Conservation (phyloP, 192 early-diverging fungal genomes). For the Obelidium mucronatum region DNA sequence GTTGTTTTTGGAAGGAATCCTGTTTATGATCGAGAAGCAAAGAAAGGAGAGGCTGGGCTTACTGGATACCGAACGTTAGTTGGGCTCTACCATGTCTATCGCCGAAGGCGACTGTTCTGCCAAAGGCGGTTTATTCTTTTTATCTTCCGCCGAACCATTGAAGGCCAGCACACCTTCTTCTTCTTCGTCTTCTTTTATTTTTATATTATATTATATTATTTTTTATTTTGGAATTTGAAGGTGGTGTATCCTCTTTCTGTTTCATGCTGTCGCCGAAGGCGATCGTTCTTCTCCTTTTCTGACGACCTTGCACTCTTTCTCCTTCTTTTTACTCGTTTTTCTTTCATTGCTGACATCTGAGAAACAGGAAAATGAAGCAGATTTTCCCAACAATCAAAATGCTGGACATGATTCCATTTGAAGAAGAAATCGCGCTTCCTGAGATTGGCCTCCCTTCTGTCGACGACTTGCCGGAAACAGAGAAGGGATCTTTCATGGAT, state of each 20-base stretch:
- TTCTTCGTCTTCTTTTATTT: not conserved
- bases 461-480: conserved; percentile 37
- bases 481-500: conserved; percentile 46
- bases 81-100: too few relatives aligned
- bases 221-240: not conserved
- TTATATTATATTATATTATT: not conserved
- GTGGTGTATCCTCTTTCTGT: too few relatives aligned
- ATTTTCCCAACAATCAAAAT: conserved; percentile 50
- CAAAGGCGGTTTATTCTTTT: too few relatives aligned
- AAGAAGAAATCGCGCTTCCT: conserved; percentile 44
- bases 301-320: too few relatives aligned
- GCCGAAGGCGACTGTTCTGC: too few relatives aligned
- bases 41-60: conserved; percentile 43
- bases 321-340: too few relatives aligned
- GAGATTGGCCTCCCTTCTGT: conserved; percentile 34
- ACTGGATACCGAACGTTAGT: conserved; percentile 37
- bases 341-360: too few relatives aligned
- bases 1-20: conserved; percentile 49
- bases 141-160: too few relatives aligned
- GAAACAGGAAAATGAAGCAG: conserved; percentile 44
- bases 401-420: conserved; percentile 48
- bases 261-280: too few relatives aligned
- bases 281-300: too few relatives aligned
- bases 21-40: conserved; percentile 37
- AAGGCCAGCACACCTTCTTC: not conserved